These are phyloP conservation scores for Pyrenula massariospora DNA, from an alignment of 495 filamentous ascomycete genomes.

Conservation along the genomic window DNA sequence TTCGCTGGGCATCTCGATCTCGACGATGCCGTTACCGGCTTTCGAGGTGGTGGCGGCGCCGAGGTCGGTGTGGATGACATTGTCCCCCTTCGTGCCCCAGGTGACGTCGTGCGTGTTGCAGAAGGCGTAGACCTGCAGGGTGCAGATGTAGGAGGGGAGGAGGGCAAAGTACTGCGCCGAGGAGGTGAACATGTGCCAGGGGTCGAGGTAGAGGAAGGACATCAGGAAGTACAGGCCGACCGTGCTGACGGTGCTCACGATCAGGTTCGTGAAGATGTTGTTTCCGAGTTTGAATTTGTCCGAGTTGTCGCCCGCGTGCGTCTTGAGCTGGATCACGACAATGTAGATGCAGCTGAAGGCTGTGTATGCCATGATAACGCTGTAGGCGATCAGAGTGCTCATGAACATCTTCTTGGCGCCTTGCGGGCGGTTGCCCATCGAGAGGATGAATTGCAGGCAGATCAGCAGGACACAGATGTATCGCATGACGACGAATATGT, in stretches of 20 bases:
- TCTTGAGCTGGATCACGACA: conserved; percentile 63
- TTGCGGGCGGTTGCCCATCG: conserved; percentile 96
- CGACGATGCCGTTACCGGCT: conserved; percentile 58
- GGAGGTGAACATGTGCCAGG: conserved; percentile 98
- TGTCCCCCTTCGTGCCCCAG: conserved; percentile 99
- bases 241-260: conserved; percentile 80
- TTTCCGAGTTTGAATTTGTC: conserved; percentile 52
- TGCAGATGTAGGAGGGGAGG: conserved; percentile 90
- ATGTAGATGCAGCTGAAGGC: conserved; percentile 81
- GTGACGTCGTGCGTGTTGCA: conserved; percentile 99
- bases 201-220: conserved; percentile 91
- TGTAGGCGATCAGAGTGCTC: conserved; percentile 73
- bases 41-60: conserved; percentile 66
- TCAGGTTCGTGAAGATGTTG: conserved; percentile 87
- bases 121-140: conserved; percentile 95
- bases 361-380: conserved; percentile 92
- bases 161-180: conserved; percentile 89
- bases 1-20: conserved; percentile 92
- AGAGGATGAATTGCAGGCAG: conserved; percentile 90
- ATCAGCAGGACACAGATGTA: conserved; percentile 81
- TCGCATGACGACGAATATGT: conserved; percentile 76
- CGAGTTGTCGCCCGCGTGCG: conserved; percentile 25
- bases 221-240: conserved; percentile 93
- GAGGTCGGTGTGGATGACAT: conserved; percentile 81
- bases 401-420: conserved; percentile 90